Evolutionary conservation across 345 rosid genomes (phyloP), one percentile per base, ranked within the genome.

Genomic region (Abelmoschus esculentus): DNA sequence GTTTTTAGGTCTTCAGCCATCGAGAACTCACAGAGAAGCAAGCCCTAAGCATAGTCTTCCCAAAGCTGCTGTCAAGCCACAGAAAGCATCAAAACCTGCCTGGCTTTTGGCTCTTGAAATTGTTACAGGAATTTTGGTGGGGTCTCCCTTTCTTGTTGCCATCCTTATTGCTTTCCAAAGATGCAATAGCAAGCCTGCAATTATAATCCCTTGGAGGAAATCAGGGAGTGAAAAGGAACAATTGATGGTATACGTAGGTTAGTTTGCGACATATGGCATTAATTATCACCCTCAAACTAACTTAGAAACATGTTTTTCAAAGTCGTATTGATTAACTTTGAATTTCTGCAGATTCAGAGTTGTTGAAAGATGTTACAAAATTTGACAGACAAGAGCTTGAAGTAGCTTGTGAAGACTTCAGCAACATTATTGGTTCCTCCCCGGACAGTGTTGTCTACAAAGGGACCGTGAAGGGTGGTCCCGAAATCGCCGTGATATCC

Each of bases 401-500:
- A 83, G 89, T 87, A 63, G 99, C 99, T 36, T 95, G 98, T 76
- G 99, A 95, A 86, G 98, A 95, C 82, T 95, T 91, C 78, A 95
- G 98, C 85, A 95, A 95, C 77, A 92, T 95, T 58, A 92, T 95
- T 64, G 99, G 96, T 40, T 87, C 93, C 58, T 92, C 98, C 14
- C 89, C 97, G 2, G 99, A 95, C 78, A 87, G 96, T 81, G 77
- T 87, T 77, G 87, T 92, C 70, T 95, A 90, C 83, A 95, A 95
- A 80, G 99, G 98, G 69, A 95, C 71, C 36, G 78, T 92, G 77
- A 95, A 86, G 82, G 88, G 88, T 56, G 98, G 99, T 22, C 87
- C 92, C 52, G 99, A 95, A 83, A 92, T 95, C 81, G 99, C 97
- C 0, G 97, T 92, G 49, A 90, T 92, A 77, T 90, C 97, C 59